Base-by-base conservation (phyloP, 352 stramenopile species). In the Blastocystis hominis region DNA sequence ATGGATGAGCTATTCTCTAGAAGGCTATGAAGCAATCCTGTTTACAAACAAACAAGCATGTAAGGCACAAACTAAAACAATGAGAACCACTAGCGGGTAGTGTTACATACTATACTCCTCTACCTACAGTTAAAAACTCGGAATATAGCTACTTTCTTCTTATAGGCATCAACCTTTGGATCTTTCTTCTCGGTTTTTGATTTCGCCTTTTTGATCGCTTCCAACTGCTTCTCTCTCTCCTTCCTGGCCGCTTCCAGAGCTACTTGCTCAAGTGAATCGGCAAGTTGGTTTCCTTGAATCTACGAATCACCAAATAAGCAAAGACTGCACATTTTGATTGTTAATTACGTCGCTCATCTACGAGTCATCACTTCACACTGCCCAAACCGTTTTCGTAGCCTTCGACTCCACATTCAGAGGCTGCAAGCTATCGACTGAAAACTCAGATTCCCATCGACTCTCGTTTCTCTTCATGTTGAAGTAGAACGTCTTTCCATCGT, bases 381-480 rank as follows among this genome's bases (percentile, higher is more conserved):
- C 24, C 9, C 64, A 38, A 66, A 38, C 56, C 13, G 9, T 24
- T 15, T 66, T 66, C 40, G 36, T 75, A 44, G 47, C 24, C 64
- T 24, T 42, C 17, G 34, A 61, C 53, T 38, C n/a, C 24, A 10
- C n/a, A 80, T 80, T 62, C 2, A 24, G 20, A 20, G 68, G 5
- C 47, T 56, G 17, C 46, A 47, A 1, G 10, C 46, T 5, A 24
- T 80, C 70, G 15, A 38, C 13, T 24, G 54, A 30, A 44, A 80
- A 62, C 5, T 80, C 70, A 46, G 42, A 80, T 47, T 80, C 70
- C 70, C 70, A 80, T 46, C 50, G 46, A 61, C 70, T 80, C n/a
- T 66, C 24, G 6, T 80, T 20, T 6, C 70, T 9, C 70, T 80
- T 62, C 70, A 80, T 80, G 53, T 80, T 80, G 70, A 64, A 80